These are phyloP conservation scores for Exophiala bonariae DNA, from an alignment of 2,329 filamentous ascomycete genomes.

Conservation along the genomic window DNA sequence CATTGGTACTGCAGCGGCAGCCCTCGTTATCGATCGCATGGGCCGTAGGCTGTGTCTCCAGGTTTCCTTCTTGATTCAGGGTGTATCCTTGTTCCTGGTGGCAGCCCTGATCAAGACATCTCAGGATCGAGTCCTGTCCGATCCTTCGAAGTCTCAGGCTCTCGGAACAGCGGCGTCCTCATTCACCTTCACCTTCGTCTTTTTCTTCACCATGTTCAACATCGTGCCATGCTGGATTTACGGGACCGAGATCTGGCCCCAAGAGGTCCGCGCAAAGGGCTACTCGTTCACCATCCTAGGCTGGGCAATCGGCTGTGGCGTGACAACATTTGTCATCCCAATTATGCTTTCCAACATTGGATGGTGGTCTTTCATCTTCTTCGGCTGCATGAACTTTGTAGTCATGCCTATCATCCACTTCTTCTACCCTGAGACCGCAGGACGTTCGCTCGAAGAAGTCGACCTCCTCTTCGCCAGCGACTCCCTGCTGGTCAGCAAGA, in stretches of 20 bases:
- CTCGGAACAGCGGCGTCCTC: constrained; percentile 25
- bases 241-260: constrained; percentile 50
- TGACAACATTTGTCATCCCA: constrained; percentile 38
- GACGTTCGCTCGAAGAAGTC: constrained; percentile 45
- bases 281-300: constrained; percentile 54
- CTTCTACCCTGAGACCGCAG: constrained; percentile 55
- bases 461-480: constrained; percentile 44
- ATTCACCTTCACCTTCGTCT: constrained; percentile 60
- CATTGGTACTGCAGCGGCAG: constrained; percentile 28
- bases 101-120: constrained; percentile 27
- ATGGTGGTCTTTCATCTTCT: constrained; percentile 48
- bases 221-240: constrained; percentile 59
- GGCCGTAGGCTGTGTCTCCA: constrained; percentile 23
- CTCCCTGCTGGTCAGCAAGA: constrained; percentile 31
- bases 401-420: constrained; percentile 56
- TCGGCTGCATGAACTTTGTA: constrained; percentile 40
- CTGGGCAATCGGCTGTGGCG: constrained; percentile 47
- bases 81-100: constrained; percentile 26
- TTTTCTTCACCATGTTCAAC: constrained; percentile 64
- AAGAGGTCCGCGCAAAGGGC: constrained; percentile 54
- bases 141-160: constrained; percentile 17
- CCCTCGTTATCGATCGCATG: constrained; percentile 30
- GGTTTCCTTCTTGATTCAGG: constrained; percentile 28
- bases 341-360: constrained; percentile 40
- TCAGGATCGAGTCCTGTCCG: constrained; percentile 18